These are phyloP conservation scores for Solanum chiquidenum DNA, from an alignment of 257 asterid species.

Conservation along the genomic window DNA sequence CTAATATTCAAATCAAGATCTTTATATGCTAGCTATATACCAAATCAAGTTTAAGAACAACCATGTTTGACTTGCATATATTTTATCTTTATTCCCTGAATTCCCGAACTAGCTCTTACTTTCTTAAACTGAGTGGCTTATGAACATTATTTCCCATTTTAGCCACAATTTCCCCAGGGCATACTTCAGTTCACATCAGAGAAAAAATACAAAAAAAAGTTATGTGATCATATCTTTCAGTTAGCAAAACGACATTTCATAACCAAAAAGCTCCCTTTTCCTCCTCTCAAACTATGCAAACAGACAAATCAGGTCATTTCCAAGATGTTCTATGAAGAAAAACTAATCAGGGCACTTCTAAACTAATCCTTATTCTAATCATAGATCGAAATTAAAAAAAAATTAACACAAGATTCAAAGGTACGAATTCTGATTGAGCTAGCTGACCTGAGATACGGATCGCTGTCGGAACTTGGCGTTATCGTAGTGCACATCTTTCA, in stretches of 20 bases:
- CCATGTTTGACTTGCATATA: neutral
- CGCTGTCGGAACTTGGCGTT: constrained; percentile 88
- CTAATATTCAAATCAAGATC: neutral
- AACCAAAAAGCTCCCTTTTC: neutral
- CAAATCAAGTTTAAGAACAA: neutral
- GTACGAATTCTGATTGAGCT: neutral
- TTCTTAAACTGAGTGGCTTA: neutral
- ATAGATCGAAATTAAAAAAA: neutral
- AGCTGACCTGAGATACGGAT: constrained; percentile 49
- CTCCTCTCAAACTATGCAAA: neutral
- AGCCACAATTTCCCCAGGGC: neutral
- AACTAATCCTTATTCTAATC: too few relatives aligned
- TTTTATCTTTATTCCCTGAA: neutral
- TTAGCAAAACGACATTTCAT: neutral
- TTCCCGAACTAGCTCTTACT: neutral
- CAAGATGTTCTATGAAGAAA: neutral
- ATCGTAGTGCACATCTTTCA: constrained; percentile 75
- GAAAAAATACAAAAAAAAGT: neutral
- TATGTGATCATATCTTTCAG: neutral
- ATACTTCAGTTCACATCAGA: neutral
- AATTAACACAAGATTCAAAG: neutral
- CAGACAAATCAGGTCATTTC: neutral
- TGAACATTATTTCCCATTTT: neutral
- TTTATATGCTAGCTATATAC: neutral
- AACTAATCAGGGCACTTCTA: neutral